Percentiles rank a stretch among this genome's conserved stretches.
These are phyloP conservation scores for Biscogniauxia marginata DNA, from an alignment of 2,329 filamentous ascomycete species.

Conservation along the genomic window DNA sequence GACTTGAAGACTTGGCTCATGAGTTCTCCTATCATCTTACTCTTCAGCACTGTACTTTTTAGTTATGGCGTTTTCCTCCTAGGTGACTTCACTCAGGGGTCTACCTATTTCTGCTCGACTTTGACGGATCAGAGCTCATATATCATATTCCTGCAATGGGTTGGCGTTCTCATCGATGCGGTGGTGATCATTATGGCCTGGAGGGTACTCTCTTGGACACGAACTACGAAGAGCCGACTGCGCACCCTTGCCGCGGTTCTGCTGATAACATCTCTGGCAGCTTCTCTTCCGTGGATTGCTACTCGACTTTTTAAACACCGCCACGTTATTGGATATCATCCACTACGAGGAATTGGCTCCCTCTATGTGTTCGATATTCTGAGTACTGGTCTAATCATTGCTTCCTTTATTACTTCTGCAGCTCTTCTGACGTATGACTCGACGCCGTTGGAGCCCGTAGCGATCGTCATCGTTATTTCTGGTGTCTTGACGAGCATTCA, in stretches of 20 bases:
- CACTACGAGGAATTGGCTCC: constrained; percentile 38
- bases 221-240: constrained; percentile 47
- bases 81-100: constrained; percentile 38
- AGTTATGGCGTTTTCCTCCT: constrained; percentile 43
- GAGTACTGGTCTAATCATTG: constrained; percentile 46
- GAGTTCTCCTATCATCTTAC: constrained; percentile 39
- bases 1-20: constrained; percentile 48
- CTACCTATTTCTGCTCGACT: constrained; percentile 52
- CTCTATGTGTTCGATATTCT: constrained; percentile 50
- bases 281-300: constrained; percentile 37
- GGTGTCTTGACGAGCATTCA: constrained; percentile 38
- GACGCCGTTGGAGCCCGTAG: constrained; percentile 42
- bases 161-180: constrained; percentile 47
- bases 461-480: constrained; percentile 43
- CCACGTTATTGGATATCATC: constrained; percentile 24
- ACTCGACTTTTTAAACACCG: constrained; percentile 30
- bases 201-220: constrained; percentile 51
- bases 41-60: constrained; percentile 39
- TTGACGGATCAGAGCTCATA: constrained; percentile 38
- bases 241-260: constrained; percentile 44
- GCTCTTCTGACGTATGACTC: constrained; percentile 48
- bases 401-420: constrained; percentile 43
- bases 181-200: constrained; percentile 47
- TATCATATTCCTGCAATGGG: constrained; percentile 42
- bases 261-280: constrained; percentile 38